These are phyloP conservation scores for Hemerocallis citrina DNA, from an alignment of 106 monocot species.

Conservation along the genomic window DNA sequence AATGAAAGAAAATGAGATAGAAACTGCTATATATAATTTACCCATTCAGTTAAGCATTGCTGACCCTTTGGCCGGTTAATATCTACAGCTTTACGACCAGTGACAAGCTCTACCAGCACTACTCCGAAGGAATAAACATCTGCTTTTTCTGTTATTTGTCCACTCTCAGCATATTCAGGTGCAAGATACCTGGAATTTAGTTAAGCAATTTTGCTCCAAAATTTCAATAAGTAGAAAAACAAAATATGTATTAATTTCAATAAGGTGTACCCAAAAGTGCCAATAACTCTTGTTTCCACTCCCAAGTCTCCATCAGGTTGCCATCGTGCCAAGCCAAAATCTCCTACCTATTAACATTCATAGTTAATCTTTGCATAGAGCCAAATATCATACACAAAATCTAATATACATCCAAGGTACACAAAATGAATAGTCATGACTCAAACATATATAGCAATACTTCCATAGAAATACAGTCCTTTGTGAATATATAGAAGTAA, in stretches of 20 bases:
- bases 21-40: background rate
- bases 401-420: too few relatives aligned
- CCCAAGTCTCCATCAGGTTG: slow-evolving; percentile 83
- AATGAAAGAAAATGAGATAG: background rate
- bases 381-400: background rate
- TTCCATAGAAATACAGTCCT: too few relatives aligned
- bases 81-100: slow-evolving; percentile 82
- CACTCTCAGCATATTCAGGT: slow-evolving; percentile 83
- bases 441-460: too few relatives aligned
- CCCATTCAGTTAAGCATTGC: slow-evolving; percentile 94
- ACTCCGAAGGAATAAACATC: slow-evolving; percentile 96
- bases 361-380: too few relatives aligned
- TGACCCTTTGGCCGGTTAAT: slow-evolving; percentile 84
- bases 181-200: slow-evolving; percentile 60
- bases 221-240: background rate
- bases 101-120: slow-evolving; percentile 73
- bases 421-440: too few relatives aligned
- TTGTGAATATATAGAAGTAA: too few relatives aligned
- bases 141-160: slow-evolving; percentile 94
- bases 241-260: background rate
- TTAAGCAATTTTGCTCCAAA: background rate
- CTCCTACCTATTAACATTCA: slow-evolving; percentile 54
- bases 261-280: slow-evolving; percentile 73
- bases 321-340: slow-evolving; percentile 96
- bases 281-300: slow-evolving; percentile 85